Evolutionary conservation across 2,329 filamentous ascomycete genomes (phyloP), one percentile per base, ranked within the genome.

Genomic region (Hypoxylon sp.): DNA sequence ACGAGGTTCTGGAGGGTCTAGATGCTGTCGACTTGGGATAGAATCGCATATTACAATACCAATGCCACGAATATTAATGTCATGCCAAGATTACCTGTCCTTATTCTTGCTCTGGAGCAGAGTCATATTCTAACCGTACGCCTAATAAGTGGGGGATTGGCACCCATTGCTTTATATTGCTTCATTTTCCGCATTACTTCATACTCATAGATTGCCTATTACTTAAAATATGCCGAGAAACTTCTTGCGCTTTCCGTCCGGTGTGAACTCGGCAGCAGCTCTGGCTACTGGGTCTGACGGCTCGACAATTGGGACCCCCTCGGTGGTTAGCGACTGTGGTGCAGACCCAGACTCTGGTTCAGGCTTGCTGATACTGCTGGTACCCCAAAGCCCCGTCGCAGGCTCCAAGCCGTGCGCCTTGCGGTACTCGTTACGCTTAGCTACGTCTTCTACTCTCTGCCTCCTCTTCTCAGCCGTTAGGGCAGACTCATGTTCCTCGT

Each of bases 371-470:
- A 36, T 73, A 58, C 43, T 78, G 53, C 45, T 76, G 49, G 74
- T 77, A 48, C 70, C 70, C 60, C 72, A 74, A 51, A 76, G 66
- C 6, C 75, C 73, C 9, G 60, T 65, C 10, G 71, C 69, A 49
- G 75, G 63, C 78, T 94, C 91, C 75, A 97, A 79, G 9, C 93
- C 94, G 83, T 97, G 93, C 67, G 91, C 93, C 80, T 93, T 90
- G 75, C 94, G 89, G 81, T 93, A 99, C 79, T 92, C 90, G 67
- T 88, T 88, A 75, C 95, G 87, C 88, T 98, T 97, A 79, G 91
- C 87, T 28, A 96, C 91, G 81, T 99, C 96, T 72, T 97, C 93
- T 61, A 93, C 85, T 72, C 89, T 90, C 76, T 86, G 86, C 75
- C 89, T 87, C 60, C 94, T 87, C 81, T 89, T 89, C 80, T 94